Evolutionary conservation across 176 grass and related monocot species (phyloP).

Genomic region (Oryza punctata): DNA sequence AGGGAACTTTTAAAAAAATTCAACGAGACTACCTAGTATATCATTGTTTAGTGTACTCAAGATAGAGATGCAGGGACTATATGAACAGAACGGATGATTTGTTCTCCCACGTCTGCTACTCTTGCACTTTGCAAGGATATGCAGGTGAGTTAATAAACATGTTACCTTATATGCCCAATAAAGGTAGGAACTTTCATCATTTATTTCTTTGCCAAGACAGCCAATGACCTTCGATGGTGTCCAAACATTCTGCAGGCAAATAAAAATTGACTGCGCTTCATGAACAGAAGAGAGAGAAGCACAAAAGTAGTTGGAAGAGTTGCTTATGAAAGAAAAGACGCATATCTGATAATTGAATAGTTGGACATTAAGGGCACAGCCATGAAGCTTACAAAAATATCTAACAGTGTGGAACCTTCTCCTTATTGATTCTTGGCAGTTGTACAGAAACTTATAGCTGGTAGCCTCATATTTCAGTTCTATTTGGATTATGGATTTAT

Average conservation of each 20-base stretch:
- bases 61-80: neutral
- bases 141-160: neutral
- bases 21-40: neutral
- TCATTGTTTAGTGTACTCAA: conserved; percentile 10
- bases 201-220: conserved; percentile 96
- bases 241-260: conserved; percentile 73
- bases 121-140: neutral
- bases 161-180: conserved; percentile 94
- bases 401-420: neutral
- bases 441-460: neutral
- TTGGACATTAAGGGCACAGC: neutral
- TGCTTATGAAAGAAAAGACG: neutral
- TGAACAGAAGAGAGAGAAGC: conserved; percentile 14
- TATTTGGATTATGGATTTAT: neutral
- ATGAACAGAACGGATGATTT: neutral
- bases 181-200: conserved; percentile 80
- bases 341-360: neutral
- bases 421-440: neutral
- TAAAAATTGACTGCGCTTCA: conserved; percentile 2
- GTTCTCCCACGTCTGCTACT: neutral
- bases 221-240: conserved; percentile 92
- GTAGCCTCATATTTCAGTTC: too few species aligned
- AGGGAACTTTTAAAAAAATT: neutral
- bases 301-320: neutral
- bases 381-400: neutral